A percentile compares a stretch with the other conserved stretches of the same genome.
These are phyloP conservation scores for Chloropicon primus DNA, from an alignment of 139 green algal species.

Conservation along the genomic window DNA sequence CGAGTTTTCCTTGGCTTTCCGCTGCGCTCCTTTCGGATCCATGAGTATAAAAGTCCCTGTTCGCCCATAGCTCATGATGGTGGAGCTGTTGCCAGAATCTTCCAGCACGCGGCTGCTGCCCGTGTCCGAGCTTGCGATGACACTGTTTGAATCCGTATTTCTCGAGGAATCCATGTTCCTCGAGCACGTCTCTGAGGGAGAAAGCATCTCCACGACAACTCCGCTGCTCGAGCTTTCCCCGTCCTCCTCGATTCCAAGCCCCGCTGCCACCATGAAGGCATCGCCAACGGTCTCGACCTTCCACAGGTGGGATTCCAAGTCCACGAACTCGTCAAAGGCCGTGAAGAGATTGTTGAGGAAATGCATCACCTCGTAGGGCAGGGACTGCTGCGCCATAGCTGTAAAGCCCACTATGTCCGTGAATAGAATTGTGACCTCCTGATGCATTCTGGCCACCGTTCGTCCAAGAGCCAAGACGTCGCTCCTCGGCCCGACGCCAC, in stretches of 20 bases:
- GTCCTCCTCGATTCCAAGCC: background rate
- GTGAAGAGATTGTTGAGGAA: background rate
- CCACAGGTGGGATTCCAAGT: background rate
- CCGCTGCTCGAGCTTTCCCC: background rate
- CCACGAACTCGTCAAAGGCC: background rate
- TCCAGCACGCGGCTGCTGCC: no score
- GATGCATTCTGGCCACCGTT: background rate
- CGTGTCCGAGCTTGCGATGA: no score
- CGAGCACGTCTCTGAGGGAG: background rate
- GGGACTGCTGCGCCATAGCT: background rate
- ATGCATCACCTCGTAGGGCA: background rate
- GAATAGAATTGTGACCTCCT: background rate
- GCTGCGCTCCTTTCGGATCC: no score
- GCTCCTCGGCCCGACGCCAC: background rate
- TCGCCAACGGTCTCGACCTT: background rate
- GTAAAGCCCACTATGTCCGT: background rate
- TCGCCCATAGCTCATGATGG: background rate
- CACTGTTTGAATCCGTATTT: background rate
- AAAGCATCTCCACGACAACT: background rate
- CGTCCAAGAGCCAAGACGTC: background rate
- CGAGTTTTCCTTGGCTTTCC: no score
- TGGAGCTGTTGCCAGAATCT: background rate
- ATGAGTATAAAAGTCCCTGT: background rate
- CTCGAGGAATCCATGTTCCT: background rate
- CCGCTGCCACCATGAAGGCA: background rate